Base-by-base conservation (phyloP, 2,329 filamentous ascomycete genomes). In the Xylogone sp. region DNA sequence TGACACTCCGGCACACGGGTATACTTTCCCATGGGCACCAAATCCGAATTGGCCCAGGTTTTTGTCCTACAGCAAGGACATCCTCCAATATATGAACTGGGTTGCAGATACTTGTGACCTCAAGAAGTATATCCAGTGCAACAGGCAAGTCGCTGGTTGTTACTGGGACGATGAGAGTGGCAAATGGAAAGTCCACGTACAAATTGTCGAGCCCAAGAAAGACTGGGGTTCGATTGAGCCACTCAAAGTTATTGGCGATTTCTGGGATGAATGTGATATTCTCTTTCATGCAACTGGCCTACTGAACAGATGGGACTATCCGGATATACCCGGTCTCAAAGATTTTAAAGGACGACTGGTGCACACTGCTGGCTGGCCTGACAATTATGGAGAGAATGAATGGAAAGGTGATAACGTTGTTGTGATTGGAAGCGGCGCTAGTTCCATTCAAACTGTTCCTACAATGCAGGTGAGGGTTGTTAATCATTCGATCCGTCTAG, bases 21-120 rank as follows among this genome's bases (percentile, higher is more conserved):
- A 84, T 65, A 78, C 73, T 43, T 82, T 74, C 62, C 79, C 75
- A 12, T 84, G 78, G 76, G 71, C 75, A 50, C 77, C 75, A 3
- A 84, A 83, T 58, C 74, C 73, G 8, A 72, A 75, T 43, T 85
- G 82, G 81, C 71, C 75, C 21, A 74, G 76, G 54, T 18, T 42
- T 22, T 60, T 54, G 24, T 48, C 52, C 4, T 3, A 9, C 13
- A 20, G 22, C 18, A 24, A 46, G 18, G 49, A 56, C 1, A 56
- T 56, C 43, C 42, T 29, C 13, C n/a, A 43, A 22, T 56, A 56
- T 48, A 20, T 55, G 19, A 52, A 55, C 20, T 46, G 44, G 7
- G 45, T 55, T 7, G 27, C 34, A 7, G 42, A 49, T n/a, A 22
- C 46, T 9, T 53, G 46, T 3, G 47, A 16, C 21, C 12, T 43